phyloP scores from a whole-genome alignment of 225 moss, liverwort and hornwort genomes.

The Physcomitrium patens region DNA sequence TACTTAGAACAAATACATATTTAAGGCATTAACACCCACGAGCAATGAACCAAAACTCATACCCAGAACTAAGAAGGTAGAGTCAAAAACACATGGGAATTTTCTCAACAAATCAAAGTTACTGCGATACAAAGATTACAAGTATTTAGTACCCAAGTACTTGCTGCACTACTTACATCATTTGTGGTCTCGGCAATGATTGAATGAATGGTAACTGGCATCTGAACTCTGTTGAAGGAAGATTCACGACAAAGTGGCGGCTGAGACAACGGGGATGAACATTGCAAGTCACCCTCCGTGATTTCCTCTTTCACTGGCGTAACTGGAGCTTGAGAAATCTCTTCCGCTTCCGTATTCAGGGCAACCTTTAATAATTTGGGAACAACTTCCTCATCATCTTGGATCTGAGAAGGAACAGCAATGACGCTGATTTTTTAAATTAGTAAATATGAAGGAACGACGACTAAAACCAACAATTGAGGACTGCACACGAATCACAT shows the following conservation, averaged over 20 bases:
- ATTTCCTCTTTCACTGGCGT: constrained; percentile 50
- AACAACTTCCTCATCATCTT: constrained; percentile 63
- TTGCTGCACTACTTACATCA: constrained; percentile 51
- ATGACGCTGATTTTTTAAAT: constrained; percentile 5
- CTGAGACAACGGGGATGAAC: constrained; percentile 49
- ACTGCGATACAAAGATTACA: neutral
- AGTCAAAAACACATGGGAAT: neutral
- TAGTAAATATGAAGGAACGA: constrained; percentile 12
- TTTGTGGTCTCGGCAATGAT: constrained; percentile 59
- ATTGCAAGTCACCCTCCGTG: constrained; percentile 39
- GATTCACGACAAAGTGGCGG: constrained; percentile 43
- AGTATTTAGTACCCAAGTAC: neutral
- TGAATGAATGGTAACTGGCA: constrained; percentile 57
- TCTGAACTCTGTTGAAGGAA: constrained; percentile 46
- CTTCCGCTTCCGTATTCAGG: constrained; percentile 55
- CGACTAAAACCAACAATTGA: constrained; percentile 26
- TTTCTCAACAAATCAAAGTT: neutral
- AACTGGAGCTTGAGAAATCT: constrained; percentile 36
- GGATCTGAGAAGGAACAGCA: constrained; percentile 43
- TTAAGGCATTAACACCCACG: constrained; percentile 1
- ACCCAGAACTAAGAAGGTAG: constrained; percentile 5
- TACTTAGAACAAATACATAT: constrained; percentile 1
- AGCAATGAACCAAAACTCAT: neutral
- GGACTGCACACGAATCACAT: constrained; percentile 9
- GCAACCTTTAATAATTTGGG: constrained; percentile 45